Evolutionary conservation across 108 stramenopile species (phyloP), one percentile per base, ranked within the genome.

Genomic region (Thalassiosira profunda): DNA sequence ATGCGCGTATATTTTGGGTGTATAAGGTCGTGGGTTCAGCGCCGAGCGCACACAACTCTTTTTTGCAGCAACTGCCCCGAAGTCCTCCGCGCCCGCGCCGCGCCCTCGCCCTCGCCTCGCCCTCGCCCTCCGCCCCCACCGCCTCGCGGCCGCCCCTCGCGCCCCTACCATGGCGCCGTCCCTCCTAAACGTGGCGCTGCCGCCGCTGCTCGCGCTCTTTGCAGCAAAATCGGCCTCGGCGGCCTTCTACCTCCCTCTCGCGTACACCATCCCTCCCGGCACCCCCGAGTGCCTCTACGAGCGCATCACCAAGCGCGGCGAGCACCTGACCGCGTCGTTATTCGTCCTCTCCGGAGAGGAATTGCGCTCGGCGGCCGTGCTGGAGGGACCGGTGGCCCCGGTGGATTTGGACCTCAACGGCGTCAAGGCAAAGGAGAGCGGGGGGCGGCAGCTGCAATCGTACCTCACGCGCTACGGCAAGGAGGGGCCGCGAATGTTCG

Each of bases 321-420:
- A 90, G 74, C 38, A 63, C 11, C 57, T 91, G 1, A 94, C 93
- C 9, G 30, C 72, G 1, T 83, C 84, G 42, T 60, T 86, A 18
- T 89, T 89, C 51, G 80, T 94, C 58, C 34, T 87, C 8, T 76
- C 74, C 1, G 90, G 88, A 6, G 38, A 76, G 2, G 75, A 84
- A 58, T 65, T 94, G 12, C 79, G 63, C 34, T 90, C 87, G 7
- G 72, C 68, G 2, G 29, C 70, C 3, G 49, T 30, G 1, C n/a
- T 94, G 26, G 86, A 89, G 36, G 93, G 93, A 2, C 89, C 93
- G 10, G 56, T 94, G 12, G 87, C 90, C 14, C 71, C 69, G 21
- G 24, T 44, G 4, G 71, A 72, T 17, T 43, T 72, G 24, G 51
- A 73, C 15, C 0, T 46, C 0, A 37, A 75, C 18, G 72, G 67